Evolutionary conservation across 164 flowering plant species (phyloP).

Genomic region (Cinnamomum micranthum): DNA sequence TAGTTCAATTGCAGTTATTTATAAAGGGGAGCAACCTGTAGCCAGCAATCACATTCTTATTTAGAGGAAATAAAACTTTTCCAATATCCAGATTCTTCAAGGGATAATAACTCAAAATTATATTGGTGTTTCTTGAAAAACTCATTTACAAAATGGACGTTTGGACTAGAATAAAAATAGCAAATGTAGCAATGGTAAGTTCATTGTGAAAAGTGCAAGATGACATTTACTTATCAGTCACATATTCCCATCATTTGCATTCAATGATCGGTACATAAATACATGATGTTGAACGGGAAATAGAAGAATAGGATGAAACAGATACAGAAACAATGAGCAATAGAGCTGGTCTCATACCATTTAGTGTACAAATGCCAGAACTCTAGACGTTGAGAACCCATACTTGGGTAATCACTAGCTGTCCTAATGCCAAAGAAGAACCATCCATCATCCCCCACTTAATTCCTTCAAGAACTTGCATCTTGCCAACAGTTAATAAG

Average conservation of each 20-base stretch:
- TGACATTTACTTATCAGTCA: too few species aligned
- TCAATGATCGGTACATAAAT: neutral
- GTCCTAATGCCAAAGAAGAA: neutral
- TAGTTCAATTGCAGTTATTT: too few species aligned
- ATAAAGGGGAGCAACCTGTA: too few species aligned
- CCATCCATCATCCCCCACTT: neutral
- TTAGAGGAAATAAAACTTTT: too few species aligned
- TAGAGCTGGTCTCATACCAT: neutral
- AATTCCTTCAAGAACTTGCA: neutral
- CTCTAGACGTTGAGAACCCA: neutral
- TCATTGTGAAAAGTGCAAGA: neutral
- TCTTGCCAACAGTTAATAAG: neutral
- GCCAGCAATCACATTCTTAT: too few species aligned
- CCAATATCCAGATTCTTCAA: too few species aligned
- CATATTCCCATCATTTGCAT: neutral
- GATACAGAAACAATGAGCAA: neutral
- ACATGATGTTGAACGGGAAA: neutral
- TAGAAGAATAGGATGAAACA: neutral
- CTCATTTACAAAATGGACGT: too few species aligned
- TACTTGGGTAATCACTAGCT: neutral
- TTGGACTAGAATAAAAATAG: too few species aligned
- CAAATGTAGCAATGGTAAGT: too few species aligned
- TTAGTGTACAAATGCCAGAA: neutral
- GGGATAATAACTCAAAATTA: too few species aligned
- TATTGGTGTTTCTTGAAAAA: too few species aligned